phyloP scores from a whole-genome alignment of 306 rosid species.

The Medicago lupulina region DNA sequence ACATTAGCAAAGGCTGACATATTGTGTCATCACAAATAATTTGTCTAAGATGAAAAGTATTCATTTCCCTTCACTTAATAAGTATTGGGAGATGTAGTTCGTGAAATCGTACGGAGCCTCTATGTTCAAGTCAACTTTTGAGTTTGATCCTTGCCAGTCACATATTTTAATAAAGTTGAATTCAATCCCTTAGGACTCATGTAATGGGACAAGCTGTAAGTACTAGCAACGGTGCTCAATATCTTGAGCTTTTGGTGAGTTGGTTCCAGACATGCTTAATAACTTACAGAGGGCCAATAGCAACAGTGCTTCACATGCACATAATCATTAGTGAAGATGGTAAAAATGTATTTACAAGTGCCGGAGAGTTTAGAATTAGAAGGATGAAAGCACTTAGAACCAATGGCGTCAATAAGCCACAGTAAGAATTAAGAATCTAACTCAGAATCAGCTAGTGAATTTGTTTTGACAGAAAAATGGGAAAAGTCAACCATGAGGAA shows the following conservation, averaged over 20 bases:
- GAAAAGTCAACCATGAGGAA: neutral
- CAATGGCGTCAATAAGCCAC: slow-evolving; percentile 18
- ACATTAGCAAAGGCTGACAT: neutral
- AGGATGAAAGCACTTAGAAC: slow-evolving; percentile 1
- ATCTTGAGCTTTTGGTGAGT: neutral
- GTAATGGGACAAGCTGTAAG: neutral
- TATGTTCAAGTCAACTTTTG: neutral
- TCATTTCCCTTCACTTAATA: slow-evolving; percentile 7
- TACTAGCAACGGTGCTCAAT: neutral
- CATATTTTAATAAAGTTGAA: slow-evolving; percentile 10
- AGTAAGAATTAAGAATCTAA: slow-evolving; percentile 15
- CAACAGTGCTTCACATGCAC: slow-evolving; percentile 11
- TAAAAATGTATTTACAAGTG: neutral
- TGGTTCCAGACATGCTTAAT: neutral
- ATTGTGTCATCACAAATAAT: neutral
- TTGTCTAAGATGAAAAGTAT: neutral
- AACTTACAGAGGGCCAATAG: neutral
- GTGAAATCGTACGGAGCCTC: neutral
- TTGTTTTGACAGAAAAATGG: neutral
- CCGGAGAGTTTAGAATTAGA: slow-evolving; percentile 13
- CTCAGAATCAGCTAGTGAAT: neutral
- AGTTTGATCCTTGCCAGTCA: slow-evolving; percentile 17
- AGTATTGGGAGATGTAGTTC: neutral
- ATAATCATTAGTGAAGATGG: slow-evolving; percentile 15
- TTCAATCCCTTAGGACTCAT: slow-evolving; percentile 1